Evolutionary conservation across 2,329 filamentous ascomycete species (phyloP).

Genomic region (Colletotrichum tofieldiae): DNA sequence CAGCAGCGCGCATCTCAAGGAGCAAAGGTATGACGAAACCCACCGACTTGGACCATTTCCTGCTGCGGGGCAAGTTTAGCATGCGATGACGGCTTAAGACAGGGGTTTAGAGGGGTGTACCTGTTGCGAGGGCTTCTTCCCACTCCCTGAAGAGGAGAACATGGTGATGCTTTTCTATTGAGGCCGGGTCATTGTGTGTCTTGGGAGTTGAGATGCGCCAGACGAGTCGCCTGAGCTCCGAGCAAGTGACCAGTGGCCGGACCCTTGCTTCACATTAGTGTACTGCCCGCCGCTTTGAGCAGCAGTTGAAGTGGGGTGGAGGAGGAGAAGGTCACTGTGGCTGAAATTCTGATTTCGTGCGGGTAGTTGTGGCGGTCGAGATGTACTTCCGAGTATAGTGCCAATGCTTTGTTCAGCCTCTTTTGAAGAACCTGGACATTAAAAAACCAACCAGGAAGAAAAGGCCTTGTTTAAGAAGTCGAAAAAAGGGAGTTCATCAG

Average conservation of each 20-base stretch:
- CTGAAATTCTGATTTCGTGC: constrained; percentile 20
- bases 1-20: constrained; percentile 21
- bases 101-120: constrained; percentile 61
- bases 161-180: constrained; percentile 58
- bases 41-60: constrained; percentile 99
- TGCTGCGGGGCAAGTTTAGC: constrained; percentile 65
- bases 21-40: constrained; percentile 50
- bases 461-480: background rate
- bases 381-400: background rate
- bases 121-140: constrained; percentile 81
- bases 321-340: constrained; percentile 41
- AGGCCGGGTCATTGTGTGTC: constrained; percentile 41
- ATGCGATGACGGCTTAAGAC: constrained; percentile 37
- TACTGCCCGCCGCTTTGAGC: constrained; percentile 40
- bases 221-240: constrained; percentile 41
- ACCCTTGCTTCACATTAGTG: constrained; percentile 43
- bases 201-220: constrained; percentile 40
- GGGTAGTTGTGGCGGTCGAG: constrained; percentile 14
- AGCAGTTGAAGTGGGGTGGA: constrained; percentile 40
- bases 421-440: background rate
- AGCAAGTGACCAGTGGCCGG: constrained; percentile 43
- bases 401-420: constrained; percentile 6
- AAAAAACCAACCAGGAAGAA: background rate
- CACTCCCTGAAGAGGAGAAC: constrained; percentile 76
- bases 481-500: background rate